Evolutionary conservation across 345 rosid genomes (phyloP).

Genomic region (Heritiera littoralis): DNA sequence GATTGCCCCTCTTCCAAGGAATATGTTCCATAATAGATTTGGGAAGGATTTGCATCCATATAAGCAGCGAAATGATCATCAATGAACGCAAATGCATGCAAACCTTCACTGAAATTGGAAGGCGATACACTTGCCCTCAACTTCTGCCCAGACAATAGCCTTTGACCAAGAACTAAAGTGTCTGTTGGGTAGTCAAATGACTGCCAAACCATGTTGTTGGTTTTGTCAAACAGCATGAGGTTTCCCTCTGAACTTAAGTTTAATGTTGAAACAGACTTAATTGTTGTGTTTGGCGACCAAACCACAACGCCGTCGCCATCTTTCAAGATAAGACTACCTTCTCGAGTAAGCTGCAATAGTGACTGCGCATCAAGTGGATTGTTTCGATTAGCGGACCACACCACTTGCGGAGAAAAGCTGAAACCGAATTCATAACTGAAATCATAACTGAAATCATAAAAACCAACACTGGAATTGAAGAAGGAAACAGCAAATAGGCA

Average conservation of each 20-base stretch:
- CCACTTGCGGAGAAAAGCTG: not conserved
- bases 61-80: conserved; percentile 16
- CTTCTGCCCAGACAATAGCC: conserved; percentile 26
- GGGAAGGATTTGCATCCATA: conserved; percentile 21
- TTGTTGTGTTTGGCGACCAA: conserved; percentile 28
- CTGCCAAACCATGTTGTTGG: conserved; percentile 31
- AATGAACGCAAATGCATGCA: conserved; percentile 25
- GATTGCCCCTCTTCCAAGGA: too few relatives aligned
- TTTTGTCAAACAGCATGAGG: conserved; percentile 31
- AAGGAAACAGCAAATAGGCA: conserved; percentile 10
- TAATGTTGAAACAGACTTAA: conserved; percentile 24
- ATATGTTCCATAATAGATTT: not conserved
- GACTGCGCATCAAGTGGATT: conserved; percentile 14
- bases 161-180: conserved; percentile 31
- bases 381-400: conserved; percentile 38
- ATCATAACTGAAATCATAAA: not conserved
- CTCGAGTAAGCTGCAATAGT: conserved; percentile 19
- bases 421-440: not conserved
- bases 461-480: not conserved
- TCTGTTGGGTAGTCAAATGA: conserved; percentile 36
- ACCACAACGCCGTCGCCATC: conserved; percentile 18
- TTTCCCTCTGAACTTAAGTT: conserved; percentile 29
- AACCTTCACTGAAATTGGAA: conserved; percentile 23
- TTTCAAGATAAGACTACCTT: conserved; percentile 27
- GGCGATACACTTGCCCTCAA: conserved; percentile 25